Conservation (phyloP, 1,139 yeast species). For the Blastobotrys petasosporus region DNA sequence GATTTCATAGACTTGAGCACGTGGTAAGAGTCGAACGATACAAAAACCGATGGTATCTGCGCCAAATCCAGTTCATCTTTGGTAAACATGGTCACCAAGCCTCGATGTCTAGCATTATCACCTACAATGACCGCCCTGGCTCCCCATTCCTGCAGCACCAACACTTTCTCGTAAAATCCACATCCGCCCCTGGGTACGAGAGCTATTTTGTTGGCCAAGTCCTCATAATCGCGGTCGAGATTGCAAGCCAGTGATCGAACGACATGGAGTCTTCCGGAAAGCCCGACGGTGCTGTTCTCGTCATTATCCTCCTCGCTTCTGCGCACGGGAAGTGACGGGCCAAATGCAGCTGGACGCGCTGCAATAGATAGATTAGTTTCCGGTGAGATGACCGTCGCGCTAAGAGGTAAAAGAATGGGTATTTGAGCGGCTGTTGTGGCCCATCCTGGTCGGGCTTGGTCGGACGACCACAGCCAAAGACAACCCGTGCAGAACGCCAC, state of each 20-base stretch:
- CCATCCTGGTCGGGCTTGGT: neutral
- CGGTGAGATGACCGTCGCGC: conserved; percentile 25
- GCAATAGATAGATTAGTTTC: conserved; percentile 26
- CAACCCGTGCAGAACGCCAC: neutral
- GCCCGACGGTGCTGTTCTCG: conserved; percentile 16
- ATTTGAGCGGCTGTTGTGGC: conserved; percentile 6
- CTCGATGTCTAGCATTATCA: conserved; percentile 33
- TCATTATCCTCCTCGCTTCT: conserved; percentile 6
- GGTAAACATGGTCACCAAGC: conserved; percentile 36
- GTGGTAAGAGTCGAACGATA: conserved; percentile 32
- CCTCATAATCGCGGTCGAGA: conserved; percentile 17
- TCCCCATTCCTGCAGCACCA: conserved; percentile 35
- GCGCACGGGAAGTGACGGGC: conserved; percentile 26
- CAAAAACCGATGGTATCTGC: conserved; percentile 37
- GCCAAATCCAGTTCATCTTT: conserved; percentile 28
- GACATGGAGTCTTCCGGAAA: conserved; percentile 22
- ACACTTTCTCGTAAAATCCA: conserved; percentile 36
- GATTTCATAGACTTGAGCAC: conserved; percentile 24
- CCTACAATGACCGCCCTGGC: conserved; percentile 40
- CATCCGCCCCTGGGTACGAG: conserved; percentile 38
- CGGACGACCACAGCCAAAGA: neutral
- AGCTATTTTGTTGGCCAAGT: conserved; percentile 30
- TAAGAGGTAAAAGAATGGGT: conserved; percentile 27
- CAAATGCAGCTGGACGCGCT: conserved; percentile 36
- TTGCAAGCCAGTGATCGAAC: conserved; percentile 23